phyloP scores from a whole-genome alignment of 768 basidiomycete species.

The Leccinum subgranulosum region DNA sequence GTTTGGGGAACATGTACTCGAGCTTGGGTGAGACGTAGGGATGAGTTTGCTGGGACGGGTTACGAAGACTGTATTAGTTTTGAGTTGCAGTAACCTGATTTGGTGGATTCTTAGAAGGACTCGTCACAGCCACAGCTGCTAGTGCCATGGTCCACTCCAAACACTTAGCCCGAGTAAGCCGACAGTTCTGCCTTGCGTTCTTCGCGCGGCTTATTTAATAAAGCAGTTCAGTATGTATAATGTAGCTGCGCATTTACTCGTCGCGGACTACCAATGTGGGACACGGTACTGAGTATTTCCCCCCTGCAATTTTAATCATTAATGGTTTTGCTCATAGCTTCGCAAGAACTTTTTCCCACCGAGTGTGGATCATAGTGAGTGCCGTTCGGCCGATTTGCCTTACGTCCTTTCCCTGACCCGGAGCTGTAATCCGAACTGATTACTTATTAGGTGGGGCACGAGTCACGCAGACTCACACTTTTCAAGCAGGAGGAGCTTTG shows the following conservation, averaged over 20 bases:
- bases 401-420: background rate
- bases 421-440: background rate
- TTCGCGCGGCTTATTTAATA: background rate
- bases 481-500: background rate
- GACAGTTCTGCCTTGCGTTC: background rate
- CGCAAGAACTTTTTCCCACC: background rate
- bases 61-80: background rate
- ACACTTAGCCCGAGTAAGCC: background rate
- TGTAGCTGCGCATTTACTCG: background rate
- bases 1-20: slow-evolving; percentile 13
- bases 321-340: background rate
- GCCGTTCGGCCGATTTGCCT: background rate
- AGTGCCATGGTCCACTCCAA: too few relatives aligned
- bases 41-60: background rate
- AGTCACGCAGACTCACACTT: background rate
- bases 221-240: background rate
- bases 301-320: background rate
- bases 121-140: slow-evolving; percentile 7
- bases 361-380: background rate
- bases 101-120: background rate
- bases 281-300: background rate
- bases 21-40: background rate
- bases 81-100: background rate
- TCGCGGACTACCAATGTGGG: background rate
- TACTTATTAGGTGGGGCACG: background rate